Conservation (phyloP, 371 early-diverging fungal genomes). For the Massospora cicadina region DNA sequence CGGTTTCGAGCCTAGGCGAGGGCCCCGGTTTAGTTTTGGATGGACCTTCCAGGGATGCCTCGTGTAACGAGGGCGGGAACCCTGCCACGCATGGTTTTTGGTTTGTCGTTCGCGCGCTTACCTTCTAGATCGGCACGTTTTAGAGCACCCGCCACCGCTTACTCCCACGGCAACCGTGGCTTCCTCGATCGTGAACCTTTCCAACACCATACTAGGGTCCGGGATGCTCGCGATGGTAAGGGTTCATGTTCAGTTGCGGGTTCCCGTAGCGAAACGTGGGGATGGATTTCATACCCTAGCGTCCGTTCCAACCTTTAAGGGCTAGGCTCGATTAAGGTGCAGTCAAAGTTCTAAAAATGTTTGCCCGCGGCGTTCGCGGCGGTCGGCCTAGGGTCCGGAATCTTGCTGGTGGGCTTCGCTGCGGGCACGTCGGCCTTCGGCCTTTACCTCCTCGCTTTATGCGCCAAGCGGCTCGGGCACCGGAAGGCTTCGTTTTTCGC, state of each 20-base stretch:
- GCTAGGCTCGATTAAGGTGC: not conserved
- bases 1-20: not conserved
- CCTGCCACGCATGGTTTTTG: not conserved
- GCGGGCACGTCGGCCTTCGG: conserved; percentile 62
- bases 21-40: not conserved
- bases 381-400: conserved; percentile 70
- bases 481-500: conserved; percentile 78
- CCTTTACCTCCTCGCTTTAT: conserved; percentile 58
- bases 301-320: not conserved
- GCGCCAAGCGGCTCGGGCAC: conserved; percentile 49
- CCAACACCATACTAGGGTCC: conserved; percentile 90
- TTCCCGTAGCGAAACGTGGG: not conserved
- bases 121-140: not conserved
- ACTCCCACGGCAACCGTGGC: conserved; percentile 3
- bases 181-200: conserved; percentile 41
- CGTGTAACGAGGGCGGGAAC: not conserved
- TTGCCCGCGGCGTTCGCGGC: conserved; percentile 71
- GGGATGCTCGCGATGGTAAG: conserved; percentile 93
- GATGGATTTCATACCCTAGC: not conserved
- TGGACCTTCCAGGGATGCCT: not conserved
- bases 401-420: conserved; percentile 54
- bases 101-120: not conserved
- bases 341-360: conserved; percentile 15
- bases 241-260: too few relatives aligned
- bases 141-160: not conserved